Evolutionary conservation across 257 asterid genomes (phyloP), one percentile per base, ranked within the genome.

Genomic region (Forsythia suspensa): DNA sequence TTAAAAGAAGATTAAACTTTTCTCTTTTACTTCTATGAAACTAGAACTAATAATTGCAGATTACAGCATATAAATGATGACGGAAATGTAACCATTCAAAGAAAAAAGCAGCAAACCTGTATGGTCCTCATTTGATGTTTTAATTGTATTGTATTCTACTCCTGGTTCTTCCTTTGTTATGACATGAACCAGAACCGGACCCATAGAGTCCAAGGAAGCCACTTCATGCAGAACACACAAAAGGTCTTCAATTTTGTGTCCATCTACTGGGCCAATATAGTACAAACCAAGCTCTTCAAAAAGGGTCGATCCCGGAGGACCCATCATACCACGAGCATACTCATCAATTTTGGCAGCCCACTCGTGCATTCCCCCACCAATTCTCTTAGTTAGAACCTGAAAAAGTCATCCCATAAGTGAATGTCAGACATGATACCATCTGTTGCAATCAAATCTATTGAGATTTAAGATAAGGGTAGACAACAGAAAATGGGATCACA

Each of bases 331-430:
- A 81, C 98, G 94, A 37, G 90, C 97, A 85, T 92, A 94, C 87
- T 94, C 97, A 11, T 94, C 98, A 76, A 94, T 71, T 86, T 94
- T 94, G 84, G 98, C 98, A 21, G 97, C 97, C 98, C 97, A 94
- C 80, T 94, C 97, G 48, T 94, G 87, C 97, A 92, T 92, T 43
- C 97, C 96, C 73, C 88, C 77, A 36, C 98, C 98, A 20, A 92
- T 48, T 86, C 81, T 90, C 86, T 92, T 94, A 43, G 97, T 91
- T 66, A 92, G 88, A 75, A 67, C 91, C 98, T 94, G 86, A 84
- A 80, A 15, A 80, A 78, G 34, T 79, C 59, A 86, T 15, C 41
- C 71, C 66, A 48, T 46, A 68, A 46, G 29, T 65, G 65, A 70
- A 36, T 71, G 55, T 39, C 12, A 9, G 21, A 39, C 48, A 70